phyloP scores from a whole-genome alignment of 345 rosid genomes.

The Brassica incana region DNA sequence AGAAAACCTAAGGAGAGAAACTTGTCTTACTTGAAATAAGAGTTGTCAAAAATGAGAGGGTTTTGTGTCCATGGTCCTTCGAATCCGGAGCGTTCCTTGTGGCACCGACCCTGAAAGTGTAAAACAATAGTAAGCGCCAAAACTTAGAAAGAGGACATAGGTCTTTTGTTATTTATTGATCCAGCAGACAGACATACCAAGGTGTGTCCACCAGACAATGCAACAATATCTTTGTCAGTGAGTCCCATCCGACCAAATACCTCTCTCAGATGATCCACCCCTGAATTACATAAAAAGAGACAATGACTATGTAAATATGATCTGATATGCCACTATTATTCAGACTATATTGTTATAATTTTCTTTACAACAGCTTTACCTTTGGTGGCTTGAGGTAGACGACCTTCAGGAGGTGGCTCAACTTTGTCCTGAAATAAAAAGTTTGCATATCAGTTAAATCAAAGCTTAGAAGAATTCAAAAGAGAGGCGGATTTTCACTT shows the following conservation, averaged over 20 bases:
- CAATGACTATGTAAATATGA: not conserved
- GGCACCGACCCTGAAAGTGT: constrained; percentile 75
- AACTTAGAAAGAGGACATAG: not conserved
- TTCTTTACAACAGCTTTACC: constrained; percentile 40
- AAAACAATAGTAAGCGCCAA: not conserved
- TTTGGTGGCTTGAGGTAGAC: constrained; percentile 80
- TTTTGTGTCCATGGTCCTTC: constrained; percentile 90
- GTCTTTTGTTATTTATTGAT: not conserved
- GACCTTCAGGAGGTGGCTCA: constrained; percentile 85
- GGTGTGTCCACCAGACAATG: constrained; percentile 85
- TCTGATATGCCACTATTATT: not conserved
- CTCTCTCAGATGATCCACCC: constrained; percentile 76
- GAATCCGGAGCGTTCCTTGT: constrained; percentile 92
- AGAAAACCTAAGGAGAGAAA: not conserved
- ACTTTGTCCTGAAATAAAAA: constrained; percentile 63
- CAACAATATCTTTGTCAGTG: constrained; percentile 79
- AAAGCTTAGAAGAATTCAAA: not conserved
- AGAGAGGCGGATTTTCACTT: not conserved
- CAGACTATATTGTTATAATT: not conserved
- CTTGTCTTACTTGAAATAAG: constrained; percentile 67
- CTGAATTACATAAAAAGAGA: constrained; percentile 37
- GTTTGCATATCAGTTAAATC: not conserved
- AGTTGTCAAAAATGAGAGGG: constrained; percentile 85
- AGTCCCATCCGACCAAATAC: constrained; percentile 93
- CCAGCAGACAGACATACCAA: constrained; percentile 51